Evolutionary conservation across 331 rosid species (phyloP).

Genomic region (Malus hybrid): DNA sequence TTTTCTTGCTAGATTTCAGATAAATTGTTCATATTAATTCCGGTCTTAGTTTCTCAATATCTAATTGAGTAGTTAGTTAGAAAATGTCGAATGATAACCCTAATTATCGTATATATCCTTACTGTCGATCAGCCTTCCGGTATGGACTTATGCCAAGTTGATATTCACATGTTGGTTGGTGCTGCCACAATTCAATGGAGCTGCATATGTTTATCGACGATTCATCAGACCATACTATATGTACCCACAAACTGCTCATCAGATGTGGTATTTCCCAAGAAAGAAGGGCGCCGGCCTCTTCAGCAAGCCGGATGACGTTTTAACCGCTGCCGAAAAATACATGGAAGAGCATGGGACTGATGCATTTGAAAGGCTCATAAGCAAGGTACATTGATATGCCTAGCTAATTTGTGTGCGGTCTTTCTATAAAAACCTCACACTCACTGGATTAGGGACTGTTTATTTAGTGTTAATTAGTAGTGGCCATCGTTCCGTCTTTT

Average conservation of each 20-base stretch:
- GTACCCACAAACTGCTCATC: slow-evolving; percentile 57
- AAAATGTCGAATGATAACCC: not conserved
- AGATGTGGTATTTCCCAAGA: slow-evolving; percentile 72
- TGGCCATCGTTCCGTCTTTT: too few species aligned
- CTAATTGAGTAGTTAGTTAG: not conserved
- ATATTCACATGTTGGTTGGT: slow-evolving; percentile 80
- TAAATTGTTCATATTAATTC: not conserved
- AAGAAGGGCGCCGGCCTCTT: slow-evolving; percentile 43
- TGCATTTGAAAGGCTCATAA: slow-evolving; percentile 75
- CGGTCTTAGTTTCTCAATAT: not conserved
- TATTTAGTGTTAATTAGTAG: too few species aligned
- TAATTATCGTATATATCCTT: not conserved
- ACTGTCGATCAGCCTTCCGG: slow-evolving; percentile 48
- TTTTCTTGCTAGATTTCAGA: not conserved
- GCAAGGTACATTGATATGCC: slow-evolving; percentile 36
- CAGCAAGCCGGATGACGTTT: slow-evolving; percentile 53
- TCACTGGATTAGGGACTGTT: too few species aligned
- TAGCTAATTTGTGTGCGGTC: not conserved
- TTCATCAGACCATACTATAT: slow-evolving; percentile 69
- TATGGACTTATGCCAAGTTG: slow-evolving; percentile 86
- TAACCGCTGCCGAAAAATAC: slow-evolving; percentile 72
- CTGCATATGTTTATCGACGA: slow-evolving; percentile 70
- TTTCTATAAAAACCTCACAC: too few species aligned
- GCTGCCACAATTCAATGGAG: slow-evolving; percentile 86
- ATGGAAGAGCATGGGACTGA: slow-evolving; percentile 75